Conservation (phyloP, 495 filamentous ascomycete species). For the Bacidia gigantensis region DNA sequence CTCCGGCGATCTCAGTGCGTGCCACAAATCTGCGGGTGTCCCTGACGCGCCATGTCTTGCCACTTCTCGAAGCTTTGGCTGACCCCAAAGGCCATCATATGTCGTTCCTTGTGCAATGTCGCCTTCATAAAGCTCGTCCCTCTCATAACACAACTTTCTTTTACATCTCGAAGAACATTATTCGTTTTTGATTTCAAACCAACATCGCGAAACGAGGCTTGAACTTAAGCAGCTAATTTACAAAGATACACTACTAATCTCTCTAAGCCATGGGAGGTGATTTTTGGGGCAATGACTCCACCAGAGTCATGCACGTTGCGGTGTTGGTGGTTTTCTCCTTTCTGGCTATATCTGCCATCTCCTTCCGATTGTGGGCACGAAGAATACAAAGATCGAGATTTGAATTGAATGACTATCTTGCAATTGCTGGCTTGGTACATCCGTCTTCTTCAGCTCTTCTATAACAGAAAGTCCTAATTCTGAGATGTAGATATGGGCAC, state of each 20-base stretch:
- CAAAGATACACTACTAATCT: neutral
- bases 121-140: neutral
- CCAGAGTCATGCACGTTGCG: conserved; percentile 4
- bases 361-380: conserved; percentile 11
- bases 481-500: conserved; percentile 7
- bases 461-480: neutral
- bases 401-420: conserved; percentile 11
- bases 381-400: conserved; percentile 4
- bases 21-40: neutral
- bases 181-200: neutral
- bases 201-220: neutral
- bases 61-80: neutral
- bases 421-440: conserved; percentile 10
- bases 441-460: neutral
- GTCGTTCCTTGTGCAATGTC: neutral
- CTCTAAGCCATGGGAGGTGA: neutral
- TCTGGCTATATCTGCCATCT: conserved; percentile 8
- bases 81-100: neutral
- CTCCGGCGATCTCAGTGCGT: neutral
- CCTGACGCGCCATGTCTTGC: neutral
- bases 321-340: conserved; percentile 10
- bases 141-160: neutral
- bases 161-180: neutral
- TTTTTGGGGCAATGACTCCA: conserved; percentile 3
- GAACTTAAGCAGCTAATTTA: too few species aligned